Conservation (phyloP, 345 rosid species). For the Microcos paniculata region DNA sequence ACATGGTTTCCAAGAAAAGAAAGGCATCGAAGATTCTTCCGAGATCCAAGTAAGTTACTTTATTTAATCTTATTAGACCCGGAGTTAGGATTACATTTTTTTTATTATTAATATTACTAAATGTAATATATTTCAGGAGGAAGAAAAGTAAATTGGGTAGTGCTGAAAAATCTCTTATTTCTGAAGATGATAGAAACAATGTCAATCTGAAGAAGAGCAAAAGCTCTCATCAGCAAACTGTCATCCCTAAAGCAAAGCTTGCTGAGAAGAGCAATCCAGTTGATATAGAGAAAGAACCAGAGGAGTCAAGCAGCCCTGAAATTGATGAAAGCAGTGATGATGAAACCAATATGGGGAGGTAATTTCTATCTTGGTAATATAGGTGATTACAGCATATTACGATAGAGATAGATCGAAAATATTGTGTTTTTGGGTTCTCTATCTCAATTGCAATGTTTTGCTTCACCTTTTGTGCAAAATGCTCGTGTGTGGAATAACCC, state of each 20-base stretch:
- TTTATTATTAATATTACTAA: neutral
- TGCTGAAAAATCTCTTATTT: conserved; percentile 37
- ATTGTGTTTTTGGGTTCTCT: neutral
- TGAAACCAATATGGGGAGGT: conserved; percentile 34
- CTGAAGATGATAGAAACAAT: conserved; percentile 24
- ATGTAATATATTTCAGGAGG: conserved; percentile 47
- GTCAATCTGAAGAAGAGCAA: conserved; percentile 26
- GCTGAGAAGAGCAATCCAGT: conserved; percentile 30
- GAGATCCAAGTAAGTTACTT: conserved; percentile 59
- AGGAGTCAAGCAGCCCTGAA: conserved; percentile 24
- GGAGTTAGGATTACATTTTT: neutral
- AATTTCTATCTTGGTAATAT: conserved; percentile 19
- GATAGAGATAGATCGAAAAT: neutral
- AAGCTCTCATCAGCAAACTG: conserved; percentile 15
- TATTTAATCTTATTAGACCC: neutral
- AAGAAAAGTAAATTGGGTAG: conserved; percentile 56
- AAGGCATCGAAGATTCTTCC: conserved; percentile 56
- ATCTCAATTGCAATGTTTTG: neutral
- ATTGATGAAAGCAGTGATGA: conserved; percentile 23
- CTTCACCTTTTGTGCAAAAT: neutral
- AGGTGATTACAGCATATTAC: neutral
- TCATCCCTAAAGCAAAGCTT: conserved; percentile 7
- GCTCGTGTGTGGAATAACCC: neutral
- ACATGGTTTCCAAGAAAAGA: conserved; percentile 61
- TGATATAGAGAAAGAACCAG: conserved; percentile 22